These are phyloP conservation scores for Daldinia sp. DNA, from an alignment of 2,329 filamentous ascomycete genomes.

Conservation along the genomic window DNA sequence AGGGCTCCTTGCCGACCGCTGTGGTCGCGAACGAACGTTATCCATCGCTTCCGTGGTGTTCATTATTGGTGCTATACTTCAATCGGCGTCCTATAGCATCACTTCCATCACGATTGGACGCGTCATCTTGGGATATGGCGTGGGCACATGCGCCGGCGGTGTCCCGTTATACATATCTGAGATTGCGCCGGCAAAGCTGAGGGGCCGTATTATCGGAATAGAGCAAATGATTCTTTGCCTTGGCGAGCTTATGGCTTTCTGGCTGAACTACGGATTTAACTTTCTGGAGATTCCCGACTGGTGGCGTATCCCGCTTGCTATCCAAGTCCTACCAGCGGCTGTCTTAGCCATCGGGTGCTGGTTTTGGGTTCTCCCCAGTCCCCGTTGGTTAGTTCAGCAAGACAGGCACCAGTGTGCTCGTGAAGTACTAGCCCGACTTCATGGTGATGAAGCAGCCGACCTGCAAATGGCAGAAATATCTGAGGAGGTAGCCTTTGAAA, in stretches of 20 bases:
- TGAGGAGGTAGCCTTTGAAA: constrained; percentile 38
- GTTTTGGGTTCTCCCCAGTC: constrained; percentile 41
- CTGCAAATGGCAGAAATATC: constrained; percentile 59
- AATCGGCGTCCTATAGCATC: constrained; percentile 32
- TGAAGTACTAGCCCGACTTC: constrained; percentile 41
- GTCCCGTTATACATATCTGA: constrained; percentile 37
- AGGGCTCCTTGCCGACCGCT: constrained; percentile 26
- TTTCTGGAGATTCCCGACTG: constrained; percentile 27
- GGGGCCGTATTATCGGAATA: constrained; percentile 38
- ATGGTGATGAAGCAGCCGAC: constrained; percentile 50
- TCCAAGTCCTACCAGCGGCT: constrained; percentile 46
- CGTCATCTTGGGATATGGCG: constrained; percentile 31
- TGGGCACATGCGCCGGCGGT: constrained; percentile 33
- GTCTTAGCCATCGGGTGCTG: constrained; percentile 43
- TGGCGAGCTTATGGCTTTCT: constrained; percentile 33
- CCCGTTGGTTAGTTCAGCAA: constrained; percentile 41
- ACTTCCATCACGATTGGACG: constrained; percentile 29
- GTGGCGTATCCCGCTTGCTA: constrained; percentile 48
- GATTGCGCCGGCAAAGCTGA: constrained; percentile 33
- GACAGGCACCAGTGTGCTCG: constrained; percentile 40
- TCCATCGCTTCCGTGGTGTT: constrained; percentile 29
- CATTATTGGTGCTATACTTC: constrained; percentile 29
- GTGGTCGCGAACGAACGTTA: constrained; percentile 32
- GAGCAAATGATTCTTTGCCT: constrained; percentile 39
- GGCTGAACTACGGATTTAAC: constrained; percentile 34